These are phyloP conservation scores for Lactifluus piperatus DNA, from an alignment of 768 basidiomycete genomes.

Conservation along the genomic window DNA sequence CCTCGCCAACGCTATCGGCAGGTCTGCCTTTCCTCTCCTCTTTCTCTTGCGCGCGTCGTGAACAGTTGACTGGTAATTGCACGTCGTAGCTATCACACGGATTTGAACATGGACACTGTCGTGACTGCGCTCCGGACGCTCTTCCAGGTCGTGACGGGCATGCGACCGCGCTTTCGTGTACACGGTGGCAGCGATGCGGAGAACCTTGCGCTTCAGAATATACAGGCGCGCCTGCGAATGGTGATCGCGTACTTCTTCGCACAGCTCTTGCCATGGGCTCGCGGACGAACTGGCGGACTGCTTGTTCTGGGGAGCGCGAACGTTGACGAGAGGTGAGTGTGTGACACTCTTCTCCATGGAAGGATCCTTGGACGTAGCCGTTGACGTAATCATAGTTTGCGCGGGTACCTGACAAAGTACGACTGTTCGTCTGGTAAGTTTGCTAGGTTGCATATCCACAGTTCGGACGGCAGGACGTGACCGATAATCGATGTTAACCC, in stretches of 20 bases:
- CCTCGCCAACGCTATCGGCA: conserved; percentile 81
- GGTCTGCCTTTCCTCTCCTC: conserved; percentile 48
- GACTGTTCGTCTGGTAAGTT: conserved; percentile 81
- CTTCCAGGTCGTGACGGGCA: conserved; percentile 74
- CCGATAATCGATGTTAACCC: background rate
- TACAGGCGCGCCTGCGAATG: conserved; percentile 94
- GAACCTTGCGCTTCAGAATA: conserved; percentile 96
- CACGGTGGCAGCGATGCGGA: conserved; percentile 84
- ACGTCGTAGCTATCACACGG: conserved; percentile 74
- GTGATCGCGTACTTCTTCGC: conserved; percentile 92
- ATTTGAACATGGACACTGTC: conserved; percentile 92
- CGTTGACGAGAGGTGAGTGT: conserved; percentile 85
- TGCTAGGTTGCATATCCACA: background rate
- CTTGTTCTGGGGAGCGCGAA: conserved; percentile 97
- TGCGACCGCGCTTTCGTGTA: conserved; percentile 65
- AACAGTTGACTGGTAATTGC: background rate
- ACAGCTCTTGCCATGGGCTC: conserved; percentile 86
- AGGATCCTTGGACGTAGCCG: background rate
- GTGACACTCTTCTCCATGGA: background rate
- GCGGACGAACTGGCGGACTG: conserved; percentile 75
- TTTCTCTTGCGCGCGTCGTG: background rate
- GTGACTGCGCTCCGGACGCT: conserved; percentile 78
- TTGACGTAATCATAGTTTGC: conserved; percentile 45
- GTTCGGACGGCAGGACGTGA: background rate
- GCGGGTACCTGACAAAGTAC: conserved; percentile 97